Base-by-base conservation (phyloP, 2,329 filamentous ascomycete species). In the Teratosphaeria epicoccoides region DNA sequence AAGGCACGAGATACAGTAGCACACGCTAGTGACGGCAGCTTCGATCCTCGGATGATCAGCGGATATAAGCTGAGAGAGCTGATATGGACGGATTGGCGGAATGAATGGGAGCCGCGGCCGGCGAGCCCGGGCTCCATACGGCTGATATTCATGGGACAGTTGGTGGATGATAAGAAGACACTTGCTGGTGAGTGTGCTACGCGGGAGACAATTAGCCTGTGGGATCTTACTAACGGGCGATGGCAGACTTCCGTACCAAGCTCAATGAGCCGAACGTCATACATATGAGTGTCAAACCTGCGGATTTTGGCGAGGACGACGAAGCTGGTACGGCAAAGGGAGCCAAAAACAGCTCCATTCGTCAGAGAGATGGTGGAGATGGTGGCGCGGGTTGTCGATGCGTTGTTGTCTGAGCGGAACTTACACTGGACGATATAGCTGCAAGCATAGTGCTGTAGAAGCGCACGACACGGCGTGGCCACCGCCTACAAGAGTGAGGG, bases 11-110 rank as follows among this genome's bases (percentile, higher is more conserved):
- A 91, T 1, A 85, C 93, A 1, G 84, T 88, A 20, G 83, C 84
- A 26, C 71, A 79, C 58, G 79, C 76, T 9, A 76, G 78, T 53
- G 66, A 69, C 24, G 82, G 81, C 26, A 76, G 71, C 55, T 67
- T 68, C 43, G 88, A 96, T 65, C 89, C 89, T 1, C 90, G 88
- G 66, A 87, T 84, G 65, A 88, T 97, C 71, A 95, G 87, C 59
- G 85, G 95, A 48, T 95, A 96, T 67, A 95, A 88, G 2, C 73
- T 97, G 58, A 96, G 96, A 71, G 89, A 96, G 72, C 74, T 96
- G 64, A 95, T 97, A 66, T 80, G 93, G 73, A 79, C 88, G 62
- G 90, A 96, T 68, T 97, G 91, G 91, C 79, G 88, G 60, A 46
- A 60, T 76, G 44, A 46, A 23, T 96, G 91, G 91, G 90, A 95